Evolutionary conservation across 169 alveolate genomes (phyloP).

Genomic region (Eimeria maxima): DNA sequence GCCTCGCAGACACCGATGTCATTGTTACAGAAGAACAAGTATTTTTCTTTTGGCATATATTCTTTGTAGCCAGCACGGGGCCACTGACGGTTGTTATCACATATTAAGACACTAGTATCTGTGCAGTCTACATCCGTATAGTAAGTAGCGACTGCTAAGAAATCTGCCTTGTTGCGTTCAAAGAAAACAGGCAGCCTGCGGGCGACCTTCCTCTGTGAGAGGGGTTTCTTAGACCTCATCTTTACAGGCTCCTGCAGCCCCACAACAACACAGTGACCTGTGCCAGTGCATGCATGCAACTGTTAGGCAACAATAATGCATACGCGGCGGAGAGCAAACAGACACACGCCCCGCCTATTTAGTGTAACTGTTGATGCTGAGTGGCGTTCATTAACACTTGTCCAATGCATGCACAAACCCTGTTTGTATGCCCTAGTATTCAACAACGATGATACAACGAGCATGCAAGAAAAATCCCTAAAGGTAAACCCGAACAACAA

Average conservation of each 20-base stretch:
- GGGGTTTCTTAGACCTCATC: background rate
- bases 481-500: background rate
- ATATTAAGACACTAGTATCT: background rate
- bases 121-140: background rate
- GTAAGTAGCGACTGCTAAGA: background rate
- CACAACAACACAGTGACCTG: background rate
- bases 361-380: too few species aligned
- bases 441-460: too few species aligned
- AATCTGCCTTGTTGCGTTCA: background rate
- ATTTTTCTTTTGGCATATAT: background rate
- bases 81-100: background rate
- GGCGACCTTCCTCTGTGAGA: background rate
- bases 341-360: too few species aligned
- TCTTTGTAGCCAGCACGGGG: background rate
- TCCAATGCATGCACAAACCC: background rate
- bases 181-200: background rate
- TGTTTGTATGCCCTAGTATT: too few species aligned
- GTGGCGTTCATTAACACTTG: too few species aligned
- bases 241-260: background rate
- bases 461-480: too few species aligned
- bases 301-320: too few species aligned
- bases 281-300: too few species aligned
- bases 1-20: slow-evolving; percentile 26
- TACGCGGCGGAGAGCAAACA: too few species aligned
- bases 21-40: background rate